Evolutionary conservation across 208 protist species (phyloP).

Genomic region (Balamuthia mandrillaris): DNA sequence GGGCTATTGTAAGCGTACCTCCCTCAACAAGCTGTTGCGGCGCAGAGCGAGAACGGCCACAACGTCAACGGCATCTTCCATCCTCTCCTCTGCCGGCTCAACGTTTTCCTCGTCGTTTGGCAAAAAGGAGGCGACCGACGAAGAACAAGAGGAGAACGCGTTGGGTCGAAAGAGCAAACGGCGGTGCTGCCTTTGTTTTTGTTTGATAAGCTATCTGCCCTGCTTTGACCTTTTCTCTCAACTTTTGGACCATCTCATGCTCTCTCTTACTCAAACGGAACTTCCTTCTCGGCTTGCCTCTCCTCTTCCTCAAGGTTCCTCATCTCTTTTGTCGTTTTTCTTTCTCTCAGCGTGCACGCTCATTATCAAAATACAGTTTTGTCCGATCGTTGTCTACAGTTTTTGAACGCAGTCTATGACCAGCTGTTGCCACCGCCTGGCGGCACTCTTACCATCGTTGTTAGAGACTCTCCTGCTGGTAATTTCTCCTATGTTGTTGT

Average conservation of each 20-base stretch:
- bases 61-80: too few species aligned
- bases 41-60: too few species aligned
- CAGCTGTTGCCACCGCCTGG: background rate
- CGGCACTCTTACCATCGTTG: background rate
- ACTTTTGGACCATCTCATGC: background rate
- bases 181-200: slow-evolving; percentile 41
- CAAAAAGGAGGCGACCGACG: too few species aligned
- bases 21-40: too few species aligned
- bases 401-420: background rate
- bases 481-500: too few species aligned
- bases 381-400: background rate
- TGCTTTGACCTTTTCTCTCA: slow-evolving; percentile 15
- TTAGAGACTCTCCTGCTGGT: background rate
- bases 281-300: background rate
- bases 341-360: too few species aligned
- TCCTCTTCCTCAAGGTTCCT: background rate
- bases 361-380: too few species aligned
- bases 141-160: too few species aligned
- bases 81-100: background rate
- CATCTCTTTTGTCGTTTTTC: background rate
- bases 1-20: background rate
- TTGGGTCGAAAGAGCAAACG: too few species aligned
- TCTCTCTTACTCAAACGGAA: background rate
- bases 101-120: too few species aligned
- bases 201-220: slow-evolving; percentile 33